Percentiles rank a stretch among this genome's conserved stretches.
These are phyloP conservation scores for Periconia digitata DNA, from an alignment of 2,329 filamentous ascomycete genomes.

Conservation along the genomic window DNA sequence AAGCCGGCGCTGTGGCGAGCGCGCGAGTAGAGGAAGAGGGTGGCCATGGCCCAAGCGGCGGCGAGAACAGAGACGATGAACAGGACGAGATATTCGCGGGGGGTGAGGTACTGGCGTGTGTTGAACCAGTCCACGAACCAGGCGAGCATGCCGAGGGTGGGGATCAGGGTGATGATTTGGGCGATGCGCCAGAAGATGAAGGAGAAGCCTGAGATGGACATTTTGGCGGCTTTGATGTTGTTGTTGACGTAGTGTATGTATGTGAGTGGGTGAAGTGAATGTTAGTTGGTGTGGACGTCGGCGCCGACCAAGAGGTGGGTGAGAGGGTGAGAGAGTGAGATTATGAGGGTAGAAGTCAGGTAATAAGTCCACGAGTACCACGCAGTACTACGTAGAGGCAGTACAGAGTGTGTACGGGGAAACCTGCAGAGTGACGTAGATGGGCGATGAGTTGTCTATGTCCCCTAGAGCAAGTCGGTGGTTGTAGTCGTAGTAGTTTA, in stretches of 20 bases:
- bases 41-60: conserved; percentile 63
- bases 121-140: conserved; percentile 65
- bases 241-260: background rate
- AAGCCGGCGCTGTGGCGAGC: conserved; percentile 62
- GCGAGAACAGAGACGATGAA: conserved; percentile 67
- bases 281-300: background rate
- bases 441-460: conserved; percentile 3
- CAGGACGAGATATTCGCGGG: conserved; percentile 61
- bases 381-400: background rate
- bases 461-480: too few species aligned
- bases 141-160: conserved; percentile 61
- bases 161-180: conserved; percentile 64
- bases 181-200: conserved; percentile 64
- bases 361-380: background rate
- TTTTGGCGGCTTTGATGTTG: conserved; percentile 25
- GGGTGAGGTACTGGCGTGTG: conserved; percentile 59
- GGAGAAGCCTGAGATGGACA: conserved; percentile 57
- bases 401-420: too few species aligned
- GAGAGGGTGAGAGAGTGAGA: background rate
- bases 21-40: conserved; percentile 60
- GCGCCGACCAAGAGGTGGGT: background rate
- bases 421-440: conserved; percentile 26
- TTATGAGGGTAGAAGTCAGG: too few species aligned
- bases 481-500: background rate
- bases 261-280: background rate